Conservation (phyloP, 2,329 filamentous ascomycete genomes). For the Pseudocercospora fuligena region DNA sequence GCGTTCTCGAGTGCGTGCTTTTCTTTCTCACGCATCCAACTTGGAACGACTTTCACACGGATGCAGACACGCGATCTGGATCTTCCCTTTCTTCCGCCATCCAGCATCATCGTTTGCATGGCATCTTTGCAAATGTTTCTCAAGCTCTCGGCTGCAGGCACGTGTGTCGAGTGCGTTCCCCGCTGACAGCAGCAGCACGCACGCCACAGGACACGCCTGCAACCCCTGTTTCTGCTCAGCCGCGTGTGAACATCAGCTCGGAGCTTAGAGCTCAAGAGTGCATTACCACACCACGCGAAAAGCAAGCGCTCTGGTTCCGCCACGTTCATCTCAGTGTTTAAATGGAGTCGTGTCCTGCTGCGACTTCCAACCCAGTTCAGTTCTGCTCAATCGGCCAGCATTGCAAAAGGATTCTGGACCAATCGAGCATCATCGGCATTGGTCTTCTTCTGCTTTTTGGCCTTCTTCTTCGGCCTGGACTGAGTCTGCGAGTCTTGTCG, state of each 20-base stretch:
- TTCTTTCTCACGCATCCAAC: too few species aligned
- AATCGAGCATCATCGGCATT: constrained; percentile 1
- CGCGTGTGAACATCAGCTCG: too few species aligned
- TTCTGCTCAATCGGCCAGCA: constrained; percentile 25
- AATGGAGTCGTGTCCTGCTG: too few species aligned
- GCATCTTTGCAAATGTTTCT: background rate
- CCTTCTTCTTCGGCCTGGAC: constrained; percentile 46
- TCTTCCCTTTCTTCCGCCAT: background rate
- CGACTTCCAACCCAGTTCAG: background rate
- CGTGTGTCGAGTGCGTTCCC: background rate
- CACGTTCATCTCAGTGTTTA: too few species aligned
- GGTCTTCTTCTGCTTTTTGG: constrained; percentile 72
- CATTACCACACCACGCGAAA: too few species aligned
- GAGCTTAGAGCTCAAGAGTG: too few species aligned
- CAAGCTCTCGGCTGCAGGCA: background rate
- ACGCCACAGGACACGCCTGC: background rate
- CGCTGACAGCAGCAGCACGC: background rate
- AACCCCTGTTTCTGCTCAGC: background rate
- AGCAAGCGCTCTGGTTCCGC: too few species aligned
- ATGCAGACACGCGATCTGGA: background rate
- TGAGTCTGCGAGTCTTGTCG: constrained; percentile 63
- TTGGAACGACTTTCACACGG: too few species aligned
- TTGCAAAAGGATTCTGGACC: constrained; percentile 27
- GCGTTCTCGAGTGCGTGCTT: too few species aligned
- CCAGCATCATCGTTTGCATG: background rate